Evolutionary conservation across 1,284 basidiomycete genomes (phyloP).

Genomic region (Trichosporon inkin): DNA sequence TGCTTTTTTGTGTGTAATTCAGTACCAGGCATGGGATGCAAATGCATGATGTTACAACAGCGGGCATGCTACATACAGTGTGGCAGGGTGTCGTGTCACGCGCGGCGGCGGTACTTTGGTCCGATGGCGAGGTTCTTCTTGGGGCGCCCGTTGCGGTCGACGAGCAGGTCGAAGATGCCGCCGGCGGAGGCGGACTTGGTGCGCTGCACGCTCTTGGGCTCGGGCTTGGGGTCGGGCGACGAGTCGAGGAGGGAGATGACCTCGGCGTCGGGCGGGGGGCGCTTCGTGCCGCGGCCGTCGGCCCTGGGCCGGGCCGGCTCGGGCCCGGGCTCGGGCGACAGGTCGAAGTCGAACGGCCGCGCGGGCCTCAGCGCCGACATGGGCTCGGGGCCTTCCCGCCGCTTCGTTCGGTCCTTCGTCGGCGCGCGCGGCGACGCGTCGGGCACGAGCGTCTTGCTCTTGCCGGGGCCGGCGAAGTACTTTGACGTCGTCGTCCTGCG

Average conservation of each 20-base stretch:
- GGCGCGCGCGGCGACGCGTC: not conserved
- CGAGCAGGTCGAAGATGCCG: conserved; percentile 11
- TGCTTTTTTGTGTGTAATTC: not conserved
- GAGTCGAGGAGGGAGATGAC: conserved; percentile 4
- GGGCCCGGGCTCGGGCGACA: too few relatives aligned
- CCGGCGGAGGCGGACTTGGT: conserved; percentile 6
- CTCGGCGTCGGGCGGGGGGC: not conserved
- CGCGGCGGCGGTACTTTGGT: conserved; percentile 25
- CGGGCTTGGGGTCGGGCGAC: not conserved
- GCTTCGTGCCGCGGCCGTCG: not conserved
- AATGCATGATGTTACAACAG: conserved; percentile 9
- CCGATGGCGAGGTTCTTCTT: conserved; percentile 30
- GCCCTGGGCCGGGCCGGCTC: not conserved
- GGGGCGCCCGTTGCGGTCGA: conserved; percentile 33
- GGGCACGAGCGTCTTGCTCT: not conserved
- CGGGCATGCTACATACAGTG: not conserved
- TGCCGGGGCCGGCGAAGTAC: conserved; percentile 5
- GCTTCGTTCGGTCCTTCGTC: not conserved
- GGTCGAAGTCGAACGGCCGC: too few relatives aligned
- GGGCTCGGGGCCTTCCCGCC: too few relatives aligned
- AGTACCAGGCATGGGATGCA: not conserved
- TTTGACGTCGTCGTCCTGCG: conserved; percentile 10
- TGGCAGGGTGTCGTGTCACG: conserved; percentile 8
- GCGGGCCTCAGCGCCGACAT: too few relatives aligned
- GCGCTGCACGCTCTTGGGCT: not conserved